phyloP scores from a whole-genome alignment of 805 yeast genomes.

The Candida endomychidarum region DNA sequence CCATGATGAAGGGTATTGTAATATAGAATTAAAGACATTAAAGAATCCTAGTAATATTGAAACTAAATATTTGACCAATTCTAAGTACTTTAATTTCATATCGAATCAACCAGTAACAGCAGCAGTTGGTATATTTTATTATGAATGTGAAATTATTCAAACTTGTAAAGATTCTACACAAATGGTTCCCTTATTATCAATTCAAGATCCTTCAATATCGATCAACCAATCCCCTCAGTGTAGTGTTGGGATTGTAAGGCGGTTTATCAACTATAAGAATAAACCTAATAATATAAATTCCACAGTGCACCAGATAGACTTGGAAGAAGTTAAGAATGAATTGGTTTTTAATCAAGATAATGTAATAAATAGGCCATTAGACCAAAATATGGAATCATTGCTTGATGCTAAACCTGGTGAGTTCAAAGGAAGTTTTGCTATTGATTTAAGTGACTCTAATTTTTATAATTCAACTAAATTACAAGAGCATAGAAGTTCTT shows the following conservation, averaged over 20 bases:
- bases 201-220: slow-evolving; percentile 35
- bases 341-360: slow-evolving; percentile 22
- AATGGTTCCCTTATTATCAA: slow-evolving; percentile 31
- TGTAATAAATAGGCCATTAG: slow-evolving; percentile 15
- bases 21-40: slow-evolving; percentile 22
- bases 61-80: neutral
- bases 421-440: slow-evolving; percentile 40
- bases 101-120: slow-evolving; percentile 34
- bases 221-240: slow-evolving; percentile 31
- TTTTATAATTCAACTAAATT: slow-evolving; percentile 39
- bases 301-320: slow-evolving; percentile 22
- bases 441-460: slow-evolving; percentile 39
- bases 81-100: slow-evolving; percentile 36
- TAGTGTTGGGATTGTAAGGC: slow-evolving; percentile 35
- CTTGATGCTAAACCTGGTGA: slow-evolving; percentile 40
- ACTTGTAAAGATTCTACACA: slow-evolving; percentile 31
- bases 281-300: slow-evolving; percentile 11
- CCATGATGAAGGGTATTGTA: slow-evolving; percentile 30
- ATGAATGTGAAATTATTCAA: slow-evolving; percentile 40
- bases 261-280: slow-evolving; percentile 25
- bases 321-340: slow-evolving; percentile 30
- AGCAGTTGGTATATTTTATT: slow-evolving; percentile 39
- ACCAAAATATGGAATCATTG: slow-evolving; percentile 23
- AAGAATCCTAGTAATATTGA: neutral
- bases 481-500: slow-evolving; percentile 29